phyloP scores from a whole-genome alignment of 768 basidiomycete genomes.

The Hebeloma cylindrosporum region DNA sequence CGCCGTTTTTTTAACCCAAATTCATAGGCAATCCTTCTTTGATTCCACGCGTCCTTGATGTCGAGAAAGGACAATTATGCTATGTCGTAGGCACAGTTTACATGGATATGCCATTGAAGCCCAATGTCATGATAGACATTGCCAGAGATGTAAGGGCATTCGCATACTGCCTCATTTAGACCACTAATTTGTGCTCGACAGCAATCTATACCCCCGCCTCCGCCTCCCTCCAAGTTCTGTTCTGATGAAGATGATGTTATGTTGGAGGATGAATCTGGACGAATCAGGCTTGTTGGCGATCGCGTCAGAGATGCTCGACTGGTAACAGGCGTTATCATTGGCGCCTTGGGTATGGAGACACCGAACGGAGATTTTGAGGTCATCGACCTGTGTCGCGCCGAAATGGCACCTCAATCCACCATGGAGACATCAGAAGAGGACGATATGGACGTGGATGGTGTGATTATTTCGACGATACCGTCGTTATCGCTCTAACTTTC shows the following conservation, averaged over 20 bases:
- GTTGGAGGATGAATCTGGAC: conserved; percentile 95
- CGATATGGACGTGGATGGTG: conserved; percentile 73
- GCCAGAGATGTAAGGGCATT: conserved; percentile 76
- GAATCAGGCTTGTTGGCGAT: conserved; percentile 84
- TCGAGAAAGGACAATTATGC: conserved; percentile 80
- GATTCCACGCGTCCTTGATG: conserved; percentile 84
- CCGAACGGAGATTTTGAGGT: conserved; percentile 91
- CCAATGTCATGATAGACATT: conserved; percentile 95
- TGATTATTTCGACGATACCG: conserved; percentile 23
- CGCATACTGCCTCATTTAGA: conserved; percentile 5
- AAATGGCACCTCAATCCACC: conserved; percentile 65
- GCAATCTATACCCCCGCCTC: conserved; percentile 89
- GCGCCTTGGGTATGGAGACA: conserved; percentile 89
- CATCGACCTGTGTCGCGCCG: conserved; percentile 83
- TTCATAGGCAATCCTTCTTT: conserved; percentile 65
- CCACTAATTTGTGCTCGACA: conserved; percentile 29
- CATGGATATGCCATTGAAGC: conserved; percentile 98
- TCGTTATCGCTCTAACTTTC: background rate
- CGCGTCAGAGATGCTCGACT: conserved; percentile 57
- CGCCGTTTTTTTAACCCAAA: background rate
- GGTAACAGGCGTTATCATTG: conserved; percentile 91
- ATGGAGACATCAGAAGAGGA: conserved; percentile 33
- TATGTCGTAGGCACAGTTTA: conserved; percentile 95
- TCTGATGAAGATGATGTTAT: conserved; percentile 79
- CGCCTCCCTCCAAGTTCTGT: conserved; percentile 70